Evolutionary conservation across 768 basidiomycete species (phyloP).

Genomic region (Kondoa subrosea): DNA sequence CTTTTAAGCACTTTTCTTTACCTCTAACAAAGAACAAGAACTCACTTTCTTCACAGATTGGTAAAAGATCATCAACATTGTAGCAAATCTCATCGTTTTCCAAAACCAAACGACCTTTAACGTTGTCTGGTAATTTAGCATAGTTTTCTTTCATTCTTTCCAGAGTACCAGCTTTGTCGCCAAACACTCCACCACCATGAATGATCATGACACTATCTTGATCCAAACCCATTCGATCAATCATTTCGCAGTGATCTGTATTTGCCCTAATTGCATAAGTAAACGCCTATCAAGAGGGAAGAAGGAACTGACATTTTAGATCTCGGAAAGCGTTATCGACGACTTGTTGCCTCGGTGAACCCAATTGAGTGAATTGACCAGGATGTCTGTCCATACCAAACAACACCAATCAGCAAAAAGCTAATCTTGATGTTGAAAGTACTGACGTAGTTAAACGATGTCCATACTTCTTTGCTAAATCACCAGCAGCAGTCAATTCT

Average conservation of each 20-base stretch:
- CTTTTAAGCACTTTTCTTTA: background rate
- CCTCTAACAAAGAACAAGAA: background rate
- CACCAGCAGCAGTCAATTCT: slow-evolving; percentile 45
- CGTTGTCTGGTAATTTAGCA: slow-evolving; percentile 41
- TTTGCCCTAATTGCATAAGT: background rate
- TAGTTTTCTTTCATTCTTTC: slow-evolving; percentile 58
- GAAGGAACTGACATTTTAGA: slow-evolving; percentile 37
- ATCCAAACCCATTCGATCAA: slow-evolving; percentile 65
- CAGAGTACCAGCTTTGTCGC: slow-evolving; percentile 56
- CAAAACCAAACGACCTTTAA: slow-evolving; percentile 60
- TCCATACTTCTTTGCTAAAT: slow-evolving; percentile 49
- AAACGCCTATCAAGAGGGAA: background rate
- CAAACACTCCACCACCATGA: slow-evolving; percentile 70
- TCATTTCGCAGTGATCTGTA: slow-evolving; percentile 60
- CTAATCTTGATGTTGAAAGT: slow-evolving; percentile 40
- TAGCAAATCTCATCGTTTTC: slow-evolving; percentile 96
- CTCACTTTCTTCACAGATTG: slow-evolving; percentile 51
- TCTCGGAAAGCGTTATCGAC: slow-evolving; percentile 61
- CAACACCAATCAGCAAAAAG: background rate
- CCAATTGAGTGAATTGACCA: slow-evolving; percentile 42
- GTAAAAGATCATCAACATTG: slow-evolving; percentile 72
- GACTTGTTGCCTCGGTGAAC: slow-evolving; percentile 58
- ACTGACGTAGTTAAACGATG: slow-evolving; percentile 71
- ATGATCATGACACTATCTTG: slow-evolving; percentile 77
- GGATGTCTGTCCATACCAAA: background rate